Evolutionary conservation across 2,329 filamentous ascomycete genomes (phyloP).

Genomic region (Cercospora canescens): DNA sequence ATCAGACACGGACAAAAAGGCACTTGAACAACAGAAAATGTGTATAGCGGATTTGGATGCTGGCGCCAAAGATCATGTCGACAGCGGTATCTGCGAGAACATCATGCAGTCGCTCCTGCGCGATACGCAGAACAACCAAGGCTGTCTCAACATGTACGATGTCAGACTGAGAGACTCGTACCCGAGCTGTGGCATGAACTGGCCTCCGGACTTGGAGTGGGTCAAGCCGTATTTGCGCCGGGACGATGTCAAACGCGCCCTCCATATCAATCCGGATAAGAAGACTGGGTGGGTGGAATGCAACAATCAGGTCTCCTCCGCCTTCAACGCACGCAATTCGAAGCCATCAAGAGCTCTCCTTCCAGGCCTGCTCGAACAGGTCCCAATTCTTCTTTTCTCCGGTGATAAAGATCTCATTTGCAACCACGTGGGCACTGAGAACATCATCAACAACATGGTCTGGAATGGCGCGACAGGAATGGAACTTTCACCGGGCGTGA

Average conservation of each 20-base stretch:
- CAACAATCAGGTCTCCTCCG: constrained; percentile 70
- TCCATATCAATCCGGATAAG: constrained; percentile 81
- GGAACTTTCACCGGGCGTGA: constrained; percentile 80
- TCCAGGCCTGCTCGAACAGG: constrained; percentile 72
- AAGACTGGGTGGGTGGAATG: constrained; percentile 91
- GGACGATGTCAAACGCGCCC: constrained; percentile 72
- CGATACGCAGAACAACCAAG: constrained; percentile 57
- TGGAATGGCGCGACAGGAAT: constrained; percentile 95
- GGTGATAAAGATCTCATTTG: constrained; percentile 94
- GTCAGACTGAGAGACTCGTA: constrained; percentile 78
- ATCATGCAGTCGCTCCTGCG: constrained; percentile 74
- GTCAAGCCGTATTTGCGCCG: constrained; percentile 84
- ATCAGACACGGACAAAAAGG: constrained; percentile 62
- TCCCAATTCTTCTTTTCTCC: constrained; percentile 85
- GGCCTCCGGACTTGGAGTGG: constrained; percentile 80
- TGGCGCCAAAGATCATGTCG: constrained; percentile 60
- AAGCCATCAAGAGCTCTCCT: constrained; percentile 72
- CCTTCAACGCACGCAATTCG: constrained; percentile 71
- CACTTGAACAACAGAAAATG: constrained; percentile 68
- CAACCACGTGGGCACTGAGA: constrained; percentile 93
- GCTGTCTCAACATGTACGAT: constrained; percentile 96
- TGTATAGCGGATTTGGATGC: constrained; percentile 66
- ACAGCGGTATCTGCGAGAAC: constrained; percentile 70
- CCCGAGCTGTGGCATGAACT: constrained; percentile 93
- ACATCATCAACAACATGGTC: constrained; percentile 82